Base-by-base conservation (phyloP, 352 stramenopile species). In the Hyaloperonospora brassicae region DNA sequence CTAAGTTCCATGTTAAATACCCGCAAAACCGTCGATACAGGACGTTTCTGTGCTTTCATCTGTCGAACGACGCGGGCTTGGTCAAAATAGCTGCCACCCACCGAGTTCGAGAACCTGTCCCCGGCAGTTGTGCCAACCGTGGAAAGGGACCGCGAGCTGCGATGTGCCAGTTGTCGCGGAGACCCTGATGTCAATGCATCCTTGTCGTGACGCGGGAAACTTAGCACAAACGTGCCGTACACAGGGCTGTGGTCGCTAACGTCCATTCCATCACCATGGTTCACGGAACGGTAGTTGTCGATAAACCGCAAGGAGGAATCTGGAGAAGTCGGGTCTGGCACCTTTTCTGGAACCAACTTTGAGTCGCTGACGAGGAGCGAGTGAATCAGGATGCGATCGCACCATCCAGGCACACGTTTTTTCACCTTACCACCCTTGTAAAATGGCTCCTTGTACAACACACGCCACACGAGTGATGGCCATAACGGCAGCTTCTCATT, bases 391-490 rank as follows among this genome's bases (percentile, higher is more conserved):
- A 95, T 93, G 38, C 86, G 84, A 59, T 95, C 86, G 55, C 78
- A 92, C 79, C 81, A 95, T 0, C 78, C 77, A 8, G 86, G 86
- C 23, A 93, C 80, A n/a, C 82, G 84, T 44, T 91, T 88, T 67
- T 93, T 92, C n/a, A 89, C 72, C 47, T 92, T 88, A 11, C 86
- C 84, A 35, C 86, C 86, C 57, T 95, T 95, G 61, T 92, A 93
- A 47, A 95, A 92, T 6, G 86, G 80, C 42, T 95, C 86, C 56
- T 95, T 94, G 68, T 93, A 93, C 8, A 89, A 58, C 44, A 87
- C 72, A 7, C 79, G 73, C 50, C 89, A 95, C 13, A 91, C 78
- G 1, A 84, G 66, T 7, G 78, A 75, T 13, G 79, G 70, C 86
- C 86, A 95, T 23, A 76, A 67, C 4, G 79, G 63, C 36, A 76